Percentiles rank a stretch among this genome's conserved stretches.
phyloP scores from a whole-genome alignment of 2,329 filamentous ascomycete genomes.

The Botrytis paeoniae region DNA sequence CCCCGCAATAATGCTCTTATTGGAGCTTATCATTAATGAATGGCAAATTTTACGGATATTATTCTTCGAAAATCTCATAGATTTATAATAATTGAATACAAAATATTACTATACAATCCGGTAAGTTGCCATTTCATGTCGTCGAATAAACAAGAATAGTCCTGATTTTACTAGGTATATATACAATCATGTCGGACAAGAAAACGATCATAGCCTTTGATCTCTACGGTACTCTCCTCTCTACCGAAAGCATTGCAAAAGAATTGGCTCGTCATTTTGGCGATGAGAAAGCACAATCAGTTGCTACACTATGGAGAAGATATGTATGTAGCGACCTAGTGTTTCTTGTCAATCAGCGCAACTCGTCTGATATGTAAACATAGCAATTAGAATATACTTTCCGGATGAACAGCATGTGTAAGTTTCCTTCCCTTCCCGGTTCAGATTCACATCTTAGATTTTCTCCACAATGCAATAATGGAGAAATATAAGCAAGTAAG shows the following conservation, averaged over 20 bases:
- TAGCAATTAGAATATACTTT: slow-evolving; percentile 73
- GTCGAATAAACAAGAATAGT: background rate
- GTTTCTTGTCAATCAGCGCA: background rate
- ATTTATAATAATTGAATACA: background rate
- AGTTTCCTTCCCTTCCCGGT: slow-evolving; percentile 24
- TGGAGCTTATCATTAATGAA: background rate
- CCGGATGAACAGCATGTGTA: slow-evolving; percentile 73
- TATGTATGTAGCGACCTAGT: slow-evolving; percentile 11
- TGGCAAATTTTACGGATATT: background rate
- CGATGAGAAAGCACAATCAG: slow-evolving; percentile 51
- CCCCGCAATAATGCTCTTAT: background rate
- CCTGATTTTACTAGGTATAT: background rate
- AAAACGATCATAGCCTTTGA: slow-evolving; percentile 65
- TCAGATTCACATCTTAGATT: too few species aligned
- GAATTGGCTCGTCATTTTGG: slow-evolving; percentile 58
- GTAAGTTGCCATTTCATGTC: background rate
- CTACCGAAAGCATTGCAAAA: slow-evolving; percentile 64
- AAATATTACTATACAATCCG: background rate
- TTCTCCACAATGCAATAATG: background rate
- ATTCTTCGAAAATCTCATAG: too few species aligned
- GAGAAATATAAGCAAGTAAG: background rate
- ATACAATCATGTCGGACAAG: slow-evolving; percentile 33
- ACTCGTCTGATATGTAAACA: slow-evolving; percentile 40
- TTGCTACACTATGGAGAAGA: slow-evolving; percentile 61
- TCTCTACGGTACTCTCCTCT: slow-evolving; percentile 71